Conservation (phyloP, 2,329 filamentous ascomycete species). For the Lachnellula occidentalis region DNA sequence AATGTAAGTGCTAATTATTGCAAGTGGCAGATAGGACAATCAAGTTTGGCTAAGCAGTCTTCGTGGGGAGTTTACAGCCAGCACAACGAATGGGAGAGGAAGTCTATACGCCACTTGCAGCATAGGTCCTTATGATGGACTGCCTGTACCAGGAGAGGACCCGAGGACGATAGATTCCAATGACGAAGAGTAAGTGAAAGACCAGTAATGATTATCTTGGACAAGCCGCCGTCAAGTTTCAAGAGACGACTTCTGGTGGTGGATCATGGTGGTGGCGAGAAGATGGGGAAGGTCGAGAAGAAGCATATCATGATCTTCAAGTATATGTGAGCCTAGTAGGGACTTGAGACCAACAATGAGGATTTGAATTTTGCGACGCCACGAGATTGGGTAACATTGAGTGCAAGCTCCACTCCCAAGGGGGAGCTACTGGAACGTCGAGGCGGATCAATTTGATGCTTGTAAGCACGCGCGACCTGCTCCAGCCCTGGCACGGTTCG, state of each 20-base stretch:
- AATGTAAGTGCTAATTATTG: constrained; percentile 25
- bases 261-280: constrained; percentile 10
- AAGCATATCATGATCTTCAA: constrained; percentile 24
- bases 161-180: constrained; percentile 6
- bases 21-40: constrained; percentile 23
- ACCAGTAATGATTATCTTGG: constrained; percentile 1
- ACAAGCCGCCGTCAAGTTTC: constrained; percentile 1
- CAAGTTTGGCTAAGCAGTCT: constrained; percentile 19
- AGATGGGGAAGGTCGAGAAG: constrained; percentile 18
- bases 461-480: constrained; percentile 24
- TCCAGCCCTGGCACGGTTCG: constrained; percentile 26
- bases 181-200: constrained; percentile 10
- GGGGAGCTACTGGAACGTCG: constrained; percentile 13
- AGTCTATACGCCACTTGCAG: constrained; percentile 25
- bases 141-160: neutral
- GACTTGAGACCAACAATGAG: constrained; percentile 21
- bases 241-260: neutral
- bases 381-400: constrained; percentile 23
- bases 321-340: constrained; percentile 7
- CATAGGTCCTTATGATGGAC: constrained; percentile 14
- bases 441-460: constrained; percentile 26
- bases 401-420: constrained; percentile 10
- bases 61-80: constrained; percentile 20
- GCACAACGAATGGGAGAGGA: constrained; percentile 23
- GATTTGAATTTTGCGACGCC: constrained; percentile 27